phyloP scores from a whole-genome alignment of 179 eudicot species.

The Pouteria campechiana region DNA sequence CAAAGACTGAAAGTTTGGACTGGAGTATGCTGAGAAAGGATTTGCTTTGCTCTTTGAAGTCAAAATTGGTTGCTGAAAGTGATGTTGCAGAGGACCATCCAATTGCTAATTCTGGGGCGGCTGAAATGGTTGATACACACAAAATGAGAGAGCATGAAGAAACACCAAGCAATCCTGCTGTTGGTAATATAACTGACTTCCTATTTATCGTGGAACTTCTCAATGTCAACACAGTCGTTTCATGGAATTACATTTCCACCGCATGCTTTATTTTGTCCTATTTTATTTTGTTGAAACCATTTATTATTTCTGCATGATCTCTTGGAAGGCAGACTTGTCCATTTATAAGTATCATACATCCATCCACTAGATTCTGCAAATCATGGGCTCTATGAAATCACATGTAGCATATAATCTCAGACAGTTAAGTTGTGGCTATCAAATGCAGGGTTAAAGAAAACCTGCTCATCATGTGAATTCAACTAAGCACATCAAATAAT shows the following conservation, averaged over 20 bases:
- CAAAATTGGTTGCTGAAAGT: constrained; percentile 7
- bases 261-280: background rate
- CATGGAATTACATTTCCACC: no score
- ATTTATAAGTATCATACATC: no score
- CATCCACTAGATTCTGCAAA: background rate
- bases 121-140: constrained; percentile 14
- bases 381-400: background rate
- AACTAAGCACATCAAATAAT: background rate
- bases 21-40: constrained; percentile 12
- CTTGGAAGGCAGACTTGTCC: no score
- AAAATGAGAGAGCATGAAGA: constrained; percentile 20
- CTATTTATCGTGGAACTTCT: background rate
- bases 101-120: no score
- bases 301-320: background rate
- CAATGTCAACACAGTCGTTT: no score
- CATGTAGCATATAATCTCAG: background rate
- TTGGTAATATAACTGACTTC: constrained; percentile 38
- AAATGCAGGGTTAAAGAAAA: no score
- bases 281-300: background rate
- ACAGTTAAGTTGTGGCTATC: no score
- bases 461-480: background rate
- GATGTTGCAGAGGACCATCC: constrained; percentile 9
- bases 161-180: constrained; percentile 32
- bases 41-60: constrained; percentile 3
- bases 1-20: constrained; percentile 22